Evolutionary conservation across 257 asterid genomes (phyloP).

Genomic region (Nicotiana attenuata): DNA sequence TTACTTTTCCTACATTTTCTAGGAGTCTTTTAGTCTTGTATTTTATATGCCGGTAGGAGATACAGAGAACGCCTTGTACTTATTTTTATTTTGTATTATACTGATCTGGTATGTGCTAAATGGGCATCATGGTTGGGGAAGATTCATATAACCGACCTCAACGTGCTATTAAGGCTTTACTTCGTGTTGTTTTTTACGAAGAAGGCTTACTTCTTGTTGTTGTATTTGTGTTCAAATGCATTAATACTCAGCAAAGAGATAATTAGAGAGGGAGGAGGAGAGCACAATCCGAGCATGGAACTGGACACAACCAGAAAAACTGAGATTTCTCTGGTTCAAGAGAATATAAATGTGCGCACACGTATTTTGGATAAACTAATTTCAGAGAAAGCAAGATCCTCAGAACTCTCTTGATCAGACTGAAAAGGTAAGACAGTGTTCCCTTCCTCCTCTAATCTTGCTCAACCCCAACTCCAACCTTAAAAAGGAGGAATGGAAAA

Average conservation of each 20-base stretch:
- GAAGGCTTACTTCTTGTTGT: too few species aligned
- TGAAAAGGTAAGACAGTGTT: neutral
- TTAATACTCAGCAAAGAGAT: too few species aligned
- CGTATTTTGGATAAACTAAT: neutral
- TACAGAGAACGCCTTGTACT: neutral
- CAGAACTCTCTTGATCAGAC: neutral
- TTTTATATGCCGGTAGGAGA: neutral
- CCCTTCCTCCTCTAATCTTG: neutral
- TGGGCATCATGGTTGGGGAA: neutral
- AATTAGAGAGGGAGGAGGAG: too few species aligned
- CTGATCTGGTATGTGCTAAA: neutral
- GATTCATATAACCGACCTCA: too few species aligned
- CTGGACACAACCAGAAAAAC: too few species aligned
- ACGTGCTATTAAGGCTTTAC: too few species aligned
- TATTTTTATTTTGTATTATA: neutral
- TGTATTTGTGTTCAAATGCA: too few species aligned
- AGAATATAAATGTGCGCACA: too few species aligned
- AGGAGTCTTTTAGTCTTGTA: neutral
- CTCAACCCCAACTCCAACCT: neutral
- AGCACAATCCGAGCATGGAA: too few species aligned
- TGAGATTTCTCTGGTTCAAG: neutral
- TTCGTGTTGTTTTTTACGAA: too few species aligned
- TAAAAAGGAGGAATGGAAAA: neutral
- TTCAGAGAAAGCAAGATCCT: neutral
- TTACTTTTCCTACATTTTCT: neutral